Conservation (phyloP, 306 rosid genomes). For the Styphnolobium japonicum region DNA sequence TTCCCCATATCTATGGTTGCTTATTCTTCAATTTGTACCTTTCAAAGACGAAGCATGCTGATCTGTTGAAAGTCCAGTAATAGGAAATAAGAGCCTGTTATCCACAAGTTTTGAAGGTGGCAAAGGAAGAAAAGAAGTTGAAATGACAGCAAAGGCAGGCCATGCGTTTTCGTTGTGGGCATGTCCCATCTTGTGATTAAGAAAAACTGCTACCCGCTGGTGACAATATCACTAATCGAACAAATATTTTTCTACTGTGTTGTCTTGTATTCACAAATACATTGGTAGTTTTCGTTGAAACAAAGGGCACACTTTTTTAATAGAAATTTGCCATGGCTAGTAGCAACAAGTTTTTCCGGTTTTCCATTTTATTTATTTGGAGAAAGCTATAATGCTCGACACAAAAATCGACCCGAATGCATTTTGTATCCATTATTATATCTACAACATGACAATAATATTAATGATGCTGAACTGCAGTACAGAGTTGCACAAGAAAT, state of each 20-base stretch:
- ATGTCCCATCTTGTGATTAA: conserved; percentile 5
- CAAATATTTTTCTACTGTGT: background rate
- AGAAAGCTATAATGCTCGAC: too few relatives aligned
- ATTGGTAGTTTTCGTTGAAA: background rate
- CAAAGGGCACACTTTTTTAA: background rate
- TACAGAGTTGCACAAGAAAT: too few relatives aligned
- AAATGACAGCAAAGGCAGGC: conserved; percentile 8
- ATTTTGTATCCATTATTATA: too few relatives aligned
- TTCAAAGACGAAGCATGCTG: background rate
- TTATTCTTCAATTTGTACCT: background rate
- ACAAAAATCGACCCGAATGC: too few relatives aligned
- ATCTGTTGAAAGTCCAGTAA: background rate
- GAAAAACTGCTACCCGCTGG: background rate
- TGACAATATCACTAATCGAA: background rate
- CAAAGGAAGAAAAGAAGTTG: conserved; percentile 7
- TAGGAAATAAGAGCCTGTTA: background rate
- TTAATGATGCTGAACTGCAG: too few relatives aligned
- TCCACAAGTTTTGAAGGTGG: background rate
- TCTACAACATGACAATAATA: too few relatives aligned
- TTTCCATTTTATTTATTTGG: too few relatives aligned
- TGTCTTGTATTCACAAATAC: background rate
- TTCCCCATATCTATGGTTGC: background rate
- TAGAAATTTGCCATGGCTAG: background rate
- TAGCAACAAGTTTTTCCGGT: background rate
- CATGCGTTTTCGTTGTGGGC: background rate